Evolutionary conservation across 768 basidiomycete species (phyloP), one percentile per base, ranked within the genome.

Genomic region (Kwoniella sp.): DNA sequence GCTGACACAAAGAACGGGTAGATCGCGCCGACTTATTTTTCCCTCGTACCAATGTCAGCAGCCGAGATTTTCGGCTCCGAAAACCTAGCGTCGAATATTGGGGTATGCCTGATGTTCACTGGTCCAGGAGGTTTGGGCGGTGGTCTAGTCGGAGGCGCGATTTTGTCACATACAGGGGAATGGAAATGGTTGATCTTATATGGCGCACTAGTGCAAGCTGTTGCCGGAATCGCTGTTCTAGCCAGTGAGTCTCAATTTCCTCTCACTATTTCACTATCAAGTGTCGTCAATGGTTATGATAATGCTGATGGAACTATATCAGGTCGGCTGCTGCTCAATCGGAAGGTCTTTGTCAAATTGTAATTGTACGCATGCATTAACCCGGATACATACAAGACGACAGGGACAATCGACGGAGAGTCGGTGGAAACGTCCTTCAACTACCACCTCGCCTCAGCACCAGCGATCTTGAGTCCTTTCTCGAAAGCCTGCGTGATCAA

Each of bases 21-120:
- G 60, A 63, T 68, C 36, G 70, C 70, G 1, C 67, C 67, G 10
- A 65, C 65, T 19, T 72, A 51, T 48, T 26, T 67, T 9, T 55
- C 61, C 27, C 46, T 72, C 24, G 17, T 72, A 19, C 70, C 70
- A 6, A 65, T 67, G 48, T 63, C 64, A 22, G 56, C 64, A 3
- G 65, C 69, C 22, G 54, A 62, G 37, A 25, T 72, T 12, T 69
- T 72, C 48, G 70, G 70, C 37, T 65, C 70, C 3, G 51, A 49
- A 6, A 72, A 72, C 49, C 56, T 72, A 2, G 68, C 70, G 12
- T 52, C 65, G 2, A 72, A 72, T 55, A 51, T 69, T 10, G 70
- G 70, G 17, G 30, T 72, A 15, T 15, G 67, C 21, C 40, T 72
- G 12, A 48, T 72, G 1, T 55, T 67, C 33, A 68, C 51, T 21